Evolutionary conservation across 768 basidiomycete species (phyloP).

Genomic region (Suillus hirtellus): DNA sequence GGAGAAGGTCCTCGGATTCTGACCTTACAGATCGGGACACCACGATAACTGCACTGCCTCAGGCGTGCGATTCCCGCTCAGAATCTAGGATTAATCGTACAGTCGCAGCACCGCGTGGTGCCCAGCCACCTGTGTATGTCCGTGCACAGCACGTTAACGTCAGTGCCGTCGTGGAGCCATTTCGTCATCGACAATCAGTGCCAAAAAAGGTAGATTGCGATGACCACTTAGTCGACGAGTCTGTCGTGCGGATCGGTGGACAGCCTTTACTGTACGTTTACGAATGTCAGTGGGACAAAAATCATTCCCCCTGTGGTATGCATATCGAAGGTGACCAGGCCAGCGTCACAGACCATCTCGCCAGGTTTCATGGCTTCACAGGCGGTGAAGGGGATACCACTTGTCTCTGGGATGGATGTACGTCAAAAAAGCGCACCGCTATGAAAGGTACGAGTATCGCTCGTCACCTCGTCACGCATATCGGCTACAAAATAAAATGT

Average conservation of each 20-base stretch:
- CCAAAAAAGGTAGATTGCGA: slow-evolving; percentile 29
- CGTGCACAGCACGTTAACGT: neutral
- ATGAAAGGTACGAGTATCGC: slow-evolving; percentile 37
- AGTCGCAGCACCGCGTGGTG: neutral
- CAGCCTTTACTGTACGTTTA: slow-evolving; percentile 31
- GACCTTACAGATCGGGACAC: neutral
- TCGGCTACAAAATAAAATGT: slow-evolving; percentile 33
- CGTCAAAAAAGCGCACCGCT: slow-evolving; percentile 16
- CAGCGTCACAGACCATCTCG: slow-evolving; percentile 33
- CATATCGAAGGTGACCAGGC: slow-evolving; percentile 37
- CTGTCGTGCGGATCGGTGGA: slow-evolving; percentile 23
- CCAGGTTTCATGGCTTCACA: slow-evolving; percentile 30
- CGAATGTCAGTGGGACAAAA: slow-evolving; percentile 31
- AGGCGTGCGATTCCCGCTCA: neutral
- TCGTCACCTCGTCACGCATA: slow-evolving; percentile 33
- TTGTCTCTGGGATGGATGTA: slow-evolving; percentile 33
- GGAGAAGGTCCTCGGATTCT: slow-evolving; percentile 6
- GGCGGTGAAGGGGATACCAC: slow-evolving; percentile 33
- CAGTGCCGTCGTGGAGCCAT: neutral
- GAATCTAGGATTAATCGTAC: neutral
- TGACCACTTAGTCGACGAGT: slow-evolving; percentile 28
- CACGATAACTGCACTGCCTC: neutral
- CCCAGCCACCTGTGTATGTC: neutral
- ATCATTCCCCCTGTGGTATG: slow-evolving; percentile 30
- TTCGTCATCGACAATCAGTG: slow-evolving; percentile 3